Conservation (phyloP, 495 filamentous ascomycete genomes). For the Penicillium daleae region DNA sequence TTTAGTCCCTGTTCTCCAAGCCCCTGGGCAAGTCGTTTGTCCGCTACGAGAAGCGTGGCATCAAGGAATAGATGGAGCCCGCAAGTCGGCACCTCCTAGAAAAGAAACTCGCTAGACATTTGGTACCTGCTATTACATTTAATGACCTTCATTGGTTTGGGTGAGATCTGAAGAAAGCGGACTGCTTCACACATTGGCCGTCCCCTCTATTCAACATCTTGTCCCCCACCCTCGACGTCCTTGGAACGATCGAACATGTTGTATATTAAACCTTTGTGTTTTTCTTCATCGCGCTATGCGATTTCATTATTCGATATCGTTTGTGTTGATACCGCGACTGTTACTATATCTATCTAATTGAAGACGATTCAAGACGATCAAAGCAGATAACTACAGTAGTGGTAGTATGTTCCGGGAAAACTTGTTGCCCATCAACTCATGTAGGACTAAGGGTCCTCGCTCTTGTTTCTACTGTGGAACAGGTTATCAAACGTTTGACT, state of each 20-base stretch:
- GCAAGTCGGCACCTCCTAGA: not conserved
- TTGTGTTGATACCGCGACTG: constrained; percentile 19
- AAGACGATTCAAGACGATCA: constrained; percentile 18
- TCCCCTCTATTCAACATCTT: not conserved
- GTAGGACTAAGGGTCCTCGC: not conserved
- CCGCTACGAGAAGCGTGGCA: constrained; percentile 46
- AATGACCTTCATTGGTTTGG: constrained; percentile 20
- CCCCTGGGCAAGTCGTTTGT: constrained; percentile 49
- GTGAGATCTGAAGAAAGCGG: not conserved
- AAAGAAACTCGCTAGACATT: constrained; percentile 6
- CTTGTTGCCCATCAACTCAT: not conserved
- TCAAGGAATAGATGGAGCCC: constrained; percentile 34
- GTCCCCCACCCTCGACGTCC: not conserved
- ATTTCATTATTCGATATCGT: constrained; percentile 7
- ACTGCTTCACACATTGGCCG: not conserved
- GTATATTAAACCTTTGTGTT: constrained; percentile 27
- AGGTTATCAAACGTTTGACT: not conserved
- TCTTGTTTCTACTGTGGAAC: not conserved
- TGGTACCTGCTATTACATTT: constrained; percentile 15
- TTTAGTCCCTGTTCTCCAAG: constrained; percentile 56
- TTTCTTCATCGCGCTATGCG: constrained; percentile 4
- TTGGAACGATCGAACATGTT: constrained; percentile 17
- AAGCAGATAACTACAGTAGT: not conserved
- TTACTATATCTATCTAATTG: constrained; percentile 25
- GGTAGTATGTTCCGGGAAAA: too few relatives aligned